Evolutionary conservation across 2,329 filamentous ascomycete genomes (phyloP).

Genomic region (Lecanicillium sp.): DNA sequence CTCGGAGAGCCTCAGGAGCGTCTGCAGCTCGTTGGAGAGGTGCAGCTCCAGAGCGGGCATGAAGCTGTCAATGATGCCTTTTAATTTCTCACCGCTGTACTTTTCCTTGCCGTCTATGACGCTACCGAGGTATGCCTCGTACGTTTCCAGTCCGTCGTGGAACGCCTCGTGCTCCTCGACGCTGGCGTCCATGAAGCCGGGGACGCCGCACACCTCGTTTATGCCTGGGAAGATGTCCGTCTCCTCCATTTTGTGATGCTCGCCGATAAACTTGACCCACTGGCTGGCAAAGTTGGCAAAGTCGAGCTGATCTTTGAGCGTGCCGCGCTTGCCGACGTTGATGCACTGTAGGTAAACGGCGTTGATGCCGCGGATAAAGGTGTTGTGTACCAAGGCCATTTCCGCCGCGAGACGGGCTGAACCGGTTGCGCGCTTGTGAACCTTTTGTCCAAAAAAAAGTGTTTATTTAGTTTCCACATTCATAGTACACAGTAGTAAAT

Average conservation of each 20-base stretch:
- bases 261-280: slow-evolving; percentile 24
- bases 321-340: slow-evolving; percentile 20
- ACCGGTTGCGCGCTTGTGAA: slow-evolving; percentile 6
- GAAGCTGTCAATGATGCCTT: slow-evolving; percentile 26
- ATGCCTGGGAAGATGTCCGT: slow-evolving; percentile 28
- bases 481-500: no score
- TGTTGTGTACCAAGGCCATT: slow-evolving; percentile 29
- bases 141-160: slow-evolving; percentile 23
- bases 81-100: slow-evolving; percentile 23
- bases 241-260: slow-evolving; percentile 34
- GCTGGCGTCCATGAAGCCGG: slow-evolving; percentile 31
- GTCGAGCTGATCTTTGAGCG: slow-evolving; percentile 21
- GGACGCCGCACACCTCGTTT: slow-evolving; percentile 23
- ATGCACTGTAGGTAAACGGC: slow-evolving; percentile 28
- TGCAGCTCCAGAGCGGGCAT: slow-evolving; percentile 25
- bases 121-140: slow-evolving; percentile 7
- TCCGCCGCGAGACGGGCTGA: slow-evolving; percentile 17
- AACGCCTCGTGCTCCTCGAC: slow-evolving; percentile 33
- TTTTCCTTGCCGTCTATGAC: slow-evolving; percentile 18
- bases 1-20: slow-evolving; percentile 23
- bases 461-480: background rate
- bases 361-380: slow-evolving; percentile 28
- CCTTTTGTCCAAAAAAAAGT: no score
- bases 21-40: slow-evolving; percentile 29
- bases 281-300: slow-evolving; percentile 24